Evolutionary conservation across 2,329 filamentous ascomycete genomes (phyloP), one percentile per base, ranked within the genome.

Genomic region (Claviceps maximensis): DNA sequence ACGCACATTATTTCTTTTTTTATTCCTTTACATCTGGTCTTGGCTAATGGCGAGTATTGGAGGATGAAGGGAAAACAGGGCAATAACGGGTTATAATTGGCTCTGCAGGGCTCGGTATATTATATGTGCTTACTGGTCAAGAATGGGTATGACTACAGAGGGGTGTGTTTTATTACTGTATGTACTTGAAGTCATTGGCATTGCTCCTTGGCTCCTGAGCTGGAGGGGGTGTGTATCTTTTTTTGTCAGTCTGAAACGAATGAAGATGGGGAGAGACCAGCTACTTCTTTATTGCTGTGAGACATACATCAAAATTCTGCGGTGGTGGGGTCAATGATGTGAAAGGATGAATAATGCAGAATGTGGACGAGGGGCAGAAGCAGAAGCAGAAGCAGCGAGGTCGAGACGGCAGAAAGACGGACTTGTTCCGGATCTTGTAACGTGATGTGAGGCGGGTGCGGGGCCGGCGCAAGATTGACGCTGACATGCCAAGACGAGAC

Each of bases 151-250:
- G 49, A 45, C 44, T 36, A 38, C 15, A 17, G 33, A 7, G 13
- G 15, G 2, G 33, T 38, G 40, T 41, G 21, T 53, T 25, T 49
- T 33, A n/a, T 33, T 25, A 45, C 31, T 42, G 53, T 48, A 53
- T 47, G 50, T 55, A 50, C 36, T 53, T 50, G 47, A 47, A 36
- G 47, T 38, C 46, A 55, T 47, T 53, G 49, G 49, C 51, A 50
- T 52, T 47, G 50, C 57, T 55, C 48, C 21, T 50, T 47, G 44
- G 50, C 57, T 55, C 48, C 21, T 50, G 45, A 53, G 54, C 53
- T 57, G 54, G 41, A 15, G 19, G 19, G 21, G 21, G 1, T 23
- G 50, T 50, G 44, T 54, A 46, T 51, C 45, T 51, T 49, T 44
- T 49, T 40, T 27, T 49, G 47, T 47, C 50, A 47, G 50, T 21